Conservation (phyloP, 2,329 filamentous ascomycete species). For the Bipolaris zeicola region DNA sequence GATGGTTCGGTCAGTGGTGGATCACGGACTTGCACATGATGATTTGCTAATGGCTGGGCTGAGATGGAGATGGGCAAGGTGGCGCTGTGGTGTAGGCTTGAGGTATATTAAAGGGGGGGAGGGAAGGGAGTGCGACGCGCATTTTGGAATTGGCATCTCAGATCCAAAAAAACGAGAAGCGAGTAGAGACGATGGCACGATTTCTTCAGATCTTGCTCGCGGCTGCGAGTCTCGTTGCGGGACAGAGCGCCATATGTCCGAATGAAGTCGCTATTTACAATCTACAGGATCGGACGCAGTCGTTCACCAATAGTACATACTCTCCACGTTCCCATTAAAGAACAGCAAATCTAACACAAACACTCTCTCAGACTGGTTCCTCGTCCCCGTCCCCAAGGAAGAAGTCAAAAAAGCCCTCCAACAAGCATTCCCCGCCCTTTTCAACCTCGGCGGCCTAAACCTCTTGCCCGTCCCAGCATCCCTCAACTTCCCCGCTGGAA, state of each 20-base stretch:
- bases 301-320: slow-evolving; percentile 9
- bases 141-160: neutral
- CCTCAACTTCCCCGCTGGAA: slow-evolving; percentile 4
- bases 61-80: too few species aligned
- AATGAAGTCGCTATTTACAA: slow-evolving; percentile 17
- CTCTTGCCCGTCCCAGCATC: slow-evolving; percentile 2
- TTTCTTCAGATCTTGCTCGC: slow-evolving; percentile 2
- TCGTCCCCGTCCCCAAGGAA: slow-evolving; percentile 10
- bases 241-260: slow-evolving; percentile 5
- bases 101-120: neutral
- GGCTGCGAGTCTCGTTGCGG: slow-evolving; percentile 7
- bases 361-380: slow-evolving; percentile 6
- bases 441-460: slow-evolving; percentile 6
- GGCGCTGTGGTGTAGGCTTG: neutral
- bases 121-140: too few species aligned
- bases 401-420: slow-evolving; percentile 11
- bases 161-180: neutral
- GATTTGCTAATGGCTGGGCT: neutral
- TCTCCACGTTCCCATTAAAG: neutral
- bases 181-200: slow-evolving; percentile 3
- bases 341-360: neutral
- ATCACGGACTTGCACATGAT: neutral
- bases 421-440: slow-evolving; percentile 5
- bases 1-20: neutral
- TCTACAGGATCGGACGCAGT: slow-evolving; percentile 14